Evolutionary conservation across 108 stramenopile genomes (phyloP).

Genomic region (Aurantiochytrium sp.): DNA sequence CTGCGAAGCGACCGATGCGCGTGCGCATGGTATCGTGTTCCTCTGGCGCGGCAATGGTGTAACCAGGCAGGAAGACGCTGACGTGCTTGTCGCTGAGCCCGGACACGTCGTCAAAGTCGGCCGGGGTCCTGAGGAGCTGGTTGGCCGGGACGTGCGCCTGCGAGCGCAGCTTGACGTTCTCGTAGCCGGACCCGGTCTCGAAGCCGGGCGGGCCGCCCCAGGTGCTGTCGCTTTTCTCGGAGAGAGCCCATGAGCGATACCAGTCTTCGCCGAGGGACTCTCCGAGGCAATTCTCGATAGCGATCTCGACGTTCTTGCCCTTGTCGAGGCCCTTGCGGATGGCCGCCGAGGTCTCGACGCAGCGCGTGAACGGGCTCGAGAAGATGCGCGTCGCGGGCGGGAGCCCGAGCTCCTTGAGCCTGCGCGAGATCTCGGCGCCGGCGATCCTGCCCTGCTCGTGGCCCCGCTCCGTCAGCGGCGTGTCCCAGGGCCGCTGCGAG

Average conservation of each 20-base stretch:
- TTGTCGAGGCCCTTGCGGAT: not conserved
- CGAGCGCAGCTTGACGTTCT: not conserved
- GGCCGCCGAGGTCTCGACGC: not conserved
- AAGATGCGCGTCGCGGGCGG: slow-evolving; percentile 9
- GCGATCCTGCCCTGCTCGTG: not conserved
- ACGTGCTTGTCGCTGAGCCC: not conserved
- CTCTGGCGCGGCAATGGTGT: not conserved
- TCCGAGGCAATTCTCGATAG: not conserved
- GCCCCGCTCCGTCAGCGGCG: not conserved
- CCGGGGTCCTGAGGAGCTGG: not conserved
- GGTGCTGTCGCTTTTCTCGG: not conserved
- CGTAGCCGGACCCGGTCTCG: not conserved
- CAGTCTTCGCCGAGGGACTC: not conserved
- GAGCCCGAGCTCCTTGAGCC: not conserved
- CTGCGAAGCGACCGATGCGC: not conserved
- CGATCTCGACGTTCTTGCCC: not conserved
- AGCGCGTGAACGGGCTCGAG: not conserved
- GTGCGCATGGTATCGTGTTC: not conserved
- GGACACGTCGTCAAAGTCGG: not conserved
- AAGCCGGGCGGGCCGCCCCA: slow-evolving; percentile 11
- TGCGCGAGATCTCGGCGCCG: not conserved
- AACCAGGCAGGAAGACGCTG: not conserved
- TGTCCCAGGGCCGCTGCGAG: not conserved
- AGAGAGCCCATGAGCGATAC: not conserved
- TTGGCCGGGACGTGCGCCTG: not conserved